Evolutionary conservation across 129 eudicot genomes (phyloP), one percentile per base, ranked within the genome.

Genomic region (Oenanthe sinensis): DNA sequence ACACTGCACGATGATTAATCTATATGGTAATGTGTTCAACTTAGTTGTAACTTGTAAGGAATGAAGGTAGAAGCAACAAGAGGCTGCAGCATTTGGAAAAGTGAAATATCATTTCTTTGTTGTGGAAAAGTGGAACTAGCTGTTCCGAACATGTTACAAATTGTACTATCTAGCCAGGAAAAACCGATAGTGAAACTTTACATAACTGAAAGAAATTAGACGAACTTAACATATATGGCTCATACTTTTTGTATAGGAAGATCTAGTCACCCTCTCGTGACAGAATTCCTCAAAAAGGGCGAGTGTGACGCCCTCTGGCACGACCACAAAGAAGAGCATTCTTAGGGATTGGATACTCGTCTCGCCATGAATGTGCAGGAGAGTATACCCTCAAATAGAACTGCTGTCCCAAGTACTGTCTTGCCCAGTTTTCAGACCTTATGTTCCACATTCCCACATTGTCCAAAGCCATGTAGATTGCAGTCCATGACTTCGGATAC

Each of bases 381-480:
- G 98, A 87, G 82, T 94, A 94, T 47, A 94, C 98, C 46, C 96
- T 82, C 30, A 94, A 79, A 22, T 94, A 91, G 77, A 94, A 91
- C 28, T 94, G 98, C 79, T 94, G 98, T 7, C 98, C 98, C 54
- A 94, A 77, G 81, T 94, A 94, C 80, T 91, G 97, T 52, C 96
- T 84, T 10, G 88, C 97, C 98, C 97, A 91, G 45, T 88, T 83
- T 74, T 91, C 90, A 0, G 98, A 91, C 62, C 97, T 88, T 85
- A 91, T 83, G 82, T 94, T 93, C 98, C 97, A 93, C 93, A 93
- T 93, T 46, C 98, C 98, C 1, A 93, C 97, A 62, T 91, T 93
- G 91, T 94, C 98, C 75, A 94, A 50, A 8, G 98, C 90, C 45
- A 94, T 79, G 79, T 91, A 94, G 3, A 90, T 85, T 10, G 98